Conservation (phyloP, 1,284 basidiomycete genomes). For the Trametes sp. region DNA sequence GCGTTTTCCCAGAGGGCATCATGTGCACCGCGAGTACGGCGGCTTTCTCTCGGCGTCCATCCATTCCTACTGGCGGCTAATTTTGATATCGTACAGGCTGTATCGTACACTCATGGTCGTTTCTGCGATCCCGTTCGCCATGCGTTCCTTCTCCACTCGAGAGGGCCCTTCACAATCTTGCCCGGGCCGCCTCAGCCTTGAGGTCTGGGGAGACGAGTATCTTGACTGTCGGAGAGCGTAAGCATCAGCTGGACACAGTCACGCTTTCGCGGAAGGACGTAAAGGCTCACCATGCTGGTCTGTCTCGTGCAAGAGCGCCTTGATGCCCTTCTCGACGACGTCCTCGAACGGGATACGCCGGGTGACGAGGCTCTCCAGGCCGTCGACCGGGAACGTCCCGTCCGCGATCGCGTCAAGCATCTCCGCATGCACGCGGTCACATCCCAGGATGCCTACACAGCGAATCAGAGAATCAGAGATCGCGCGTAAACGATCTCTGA, state of each 20-base stretch:
- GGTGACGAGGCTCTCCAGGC: conserved; percentile 40
- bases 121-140: not conserved
- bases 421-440: conserved; percentile 36
- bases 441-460: conserved; percentile 26
- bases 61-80: conserved; percentile 6
- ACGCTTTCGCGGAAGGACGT: too few species aligned
- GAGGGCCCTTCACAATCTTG: not conserved
- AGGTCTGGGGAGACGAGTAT: conserved; percentile 13
- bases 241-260: too few species aligned
- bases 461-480: not conserved
- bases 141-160: not conserved
- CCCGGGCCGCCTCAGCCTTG: not conserved
- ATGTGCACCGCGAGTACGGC: conserved; percentile 1
- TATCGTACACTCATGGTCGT: not conserved
- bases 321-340: conserved; percentile 42
- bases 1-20: conserved; percentile 3
- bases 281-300: conserved; percentile 41
- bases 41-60: not conserved
- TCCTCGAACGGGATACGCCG: conserved; percentile 39
- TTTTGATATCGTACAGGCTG: conserved; percentile 5
- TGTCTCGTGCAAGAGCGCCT: conserved; percentile 41
- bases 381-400: conserved; percentile 33
- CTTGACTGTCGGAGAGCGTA: not conserved
- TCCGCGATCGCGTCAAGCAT: conserved; percentile 37
- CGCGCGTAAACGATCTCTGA: not conserved